Evolutionary conservation across 2,329 filamentous ascomycete genomes (phyloP).

Genomic region (Coniochaeta hoffmannii): DNA sequence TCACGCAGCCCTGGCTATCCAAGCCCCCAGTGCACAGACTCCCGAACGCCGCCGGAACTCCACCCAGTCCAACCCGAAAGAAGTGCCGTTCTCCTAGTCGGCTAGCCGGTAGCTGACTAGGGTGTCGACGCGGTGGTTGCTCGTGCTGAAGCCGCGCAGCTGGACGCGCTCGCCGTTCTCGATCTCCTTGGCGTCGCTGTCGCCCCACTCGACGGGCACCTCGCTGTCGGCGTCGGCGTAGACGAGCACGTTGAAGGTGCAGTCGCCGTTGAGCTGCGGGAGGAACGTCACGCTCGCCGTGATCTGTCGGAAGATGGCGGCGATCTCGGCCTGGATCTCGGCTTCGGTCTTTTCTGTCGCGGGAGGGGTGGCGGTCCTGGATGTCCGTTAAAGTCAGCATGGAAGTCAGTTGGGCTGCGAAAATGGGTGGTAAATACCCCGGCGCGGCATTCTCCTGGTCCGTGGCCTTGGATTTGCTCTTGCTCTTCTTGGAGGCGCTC

Average conservation of each 20-base stretch:
- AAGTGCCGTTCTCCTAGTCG: slow-evolving; percentile 19
- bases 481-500: slow-evolving; percentile 43
- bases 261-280: slow-evolving; percentile 86
- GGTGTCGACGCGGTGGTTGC: slow-evolving; percentile 88
- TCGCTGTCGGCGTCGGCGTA: slow-evolving; percentile 96
- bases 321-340: slow-evolving; percentile 93
- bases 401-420: slow-evolving; percentile 14
- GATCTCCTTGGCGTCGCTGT: slow-evolving; percentile 97
- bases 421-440: slow-evolving; percentile 31
- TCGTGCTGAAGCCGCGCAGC: slow-evolving; percentile 91
- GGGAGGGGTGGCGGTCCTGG: slow-evolving; percentile 22
- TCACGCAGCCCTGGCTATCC: neutral
- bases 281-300: slow-evolving; percentile 96
- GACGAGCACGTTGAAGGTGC: slow-evolving; percentile 97
- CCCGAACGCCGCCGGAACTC: neutral
- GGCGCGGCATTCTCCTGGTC: slow-evolving; percentile 66
- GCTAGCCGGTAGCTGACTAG: slow-evolving; percentile 80
- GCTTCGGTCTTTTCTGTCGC: slow-evolving; percentile 75
- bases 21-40: neutral
- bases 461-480: slow-evolving; percentile 37
- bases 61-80: neutral
- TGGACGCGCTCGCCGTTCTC: slow-evolving; percentile 91
- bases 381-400: neutral
- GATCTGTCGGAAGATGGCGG: slow-evolving; percentile 95
- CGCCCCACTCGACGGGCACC: slow-evolving; percentile 96